Base-by-base conservation (phyloP, 331 rosid species). In the Quercus phellos region DNA sequence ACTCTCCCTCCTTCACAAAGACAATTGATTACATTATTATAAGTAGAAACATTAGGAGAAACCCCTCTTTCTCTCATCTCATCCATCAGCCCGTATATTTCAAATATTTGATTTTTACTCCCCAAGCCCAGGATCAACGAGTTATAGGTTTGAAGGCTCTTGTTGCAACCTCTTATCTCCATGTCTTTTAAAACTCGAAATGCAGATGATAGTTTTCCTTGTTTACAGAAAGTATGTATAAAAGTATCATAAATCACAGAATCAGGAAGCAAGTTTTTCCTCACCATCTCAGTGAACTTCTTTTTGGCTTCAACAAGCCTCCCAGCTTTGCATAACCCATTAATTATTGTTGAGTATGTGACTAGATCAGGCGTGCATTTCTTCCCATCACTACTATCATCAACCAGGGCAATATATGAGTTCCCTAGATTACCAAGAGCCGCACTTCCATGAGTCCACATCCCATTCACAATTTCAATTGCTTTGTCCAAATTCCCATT, bases 91-190 rank as follows among this genome's bases (percentile, higher is more conserved):
- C 99, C 98, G 43, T 90, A 90, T 43, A 90, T 94, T 90, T 92
- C 98, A 82, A 94, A 94, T 81, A 87, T 82, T 83, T 94, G 89
- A 56, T 87, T 82, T 81, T 88, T 88, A 79, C 81, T 76, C 69
- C 96, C 94, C 43, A 94, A 80, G 51, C 96, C 94, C 73, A 86
- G 69, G 77, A 94, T 92, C 86, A 94, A 81, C 19, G 98, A 91
- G 80, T 94, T 94, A 74, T 94, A 94, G n/a, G 97, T 94, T 81
- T 81, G 90, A 82, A 92, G 90, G 80, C 87, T 94, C 87, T 88
- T 94, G 89, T 78, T 86, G 88, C 97, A 94, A 67, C 97, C 92
- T 76, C 89, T 94, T 90, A 88, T 92, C 85, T 92, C 97, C 97
- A 90, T 92, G 85, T 94, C 98, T 85, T 94, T 94, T 78, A 94